Base-by-base conservation (phyloP, 1,139 yeast species). In the Candida sp. region DNA sequence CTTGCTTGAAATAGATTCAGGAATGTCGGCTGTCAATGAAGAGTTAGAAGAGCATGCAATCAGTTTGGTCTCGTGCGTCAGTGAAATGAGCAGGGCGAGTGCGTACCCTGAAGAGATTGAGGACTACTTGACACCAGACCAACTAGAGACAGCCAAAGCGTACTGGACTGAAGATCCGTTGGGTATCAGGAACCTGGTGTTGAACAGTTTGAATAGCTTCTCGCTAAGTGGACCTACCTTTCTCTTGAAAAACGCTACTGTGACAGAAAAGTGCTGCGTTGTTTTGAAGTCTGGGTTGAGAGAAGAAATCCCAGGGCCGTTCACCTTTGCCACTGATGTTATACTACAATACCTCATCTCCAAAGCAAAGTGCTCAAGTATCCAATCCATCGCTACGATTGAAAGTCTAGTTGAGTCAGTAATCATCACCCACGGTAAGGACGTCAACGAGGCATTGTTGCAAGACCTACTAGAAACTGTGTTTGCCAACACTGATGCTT, bases 31-130 rank as follows among this genome's bases (percentile, higher is more conserved):
- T 9, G 9, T 40, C 9, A 31, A 41, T n/a, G 39, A 44, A 7
- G 49, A 48, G n/a, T 44, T 57, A 3, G 70, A 67, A 39, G 83
- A 79, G 9, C 84, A 85, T 54, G 61, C 80, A 3, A 58, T 75
- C 4, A 84, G 91, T 34, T 66, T 90, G 44, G 68, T 89, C 31
- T 70, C 81, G 7, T 88, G 92, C 62, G 66, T 90, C 0, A 77
- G 77, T 23, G 90, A 87, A 51, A 69, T 90, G 11, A 94, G 92
- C 0, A 86, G 84, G 52, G 91, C 93, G 0, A 69, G 88, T 57
- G 77, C 78, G 44, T 65, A 82, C 4, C 85, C 89, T 0, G 88
- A 82, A 41, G 90, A 85, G 27, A 60, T 72, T 11, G 82, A 79
- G 12, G 78, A 74, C 17, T 67, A 68, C 44, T 68, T 70, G 48